Conservation (phyloP, 2,329 filamentous ascomycete genomes). For the Cryphonectria naterciae region DNA sequence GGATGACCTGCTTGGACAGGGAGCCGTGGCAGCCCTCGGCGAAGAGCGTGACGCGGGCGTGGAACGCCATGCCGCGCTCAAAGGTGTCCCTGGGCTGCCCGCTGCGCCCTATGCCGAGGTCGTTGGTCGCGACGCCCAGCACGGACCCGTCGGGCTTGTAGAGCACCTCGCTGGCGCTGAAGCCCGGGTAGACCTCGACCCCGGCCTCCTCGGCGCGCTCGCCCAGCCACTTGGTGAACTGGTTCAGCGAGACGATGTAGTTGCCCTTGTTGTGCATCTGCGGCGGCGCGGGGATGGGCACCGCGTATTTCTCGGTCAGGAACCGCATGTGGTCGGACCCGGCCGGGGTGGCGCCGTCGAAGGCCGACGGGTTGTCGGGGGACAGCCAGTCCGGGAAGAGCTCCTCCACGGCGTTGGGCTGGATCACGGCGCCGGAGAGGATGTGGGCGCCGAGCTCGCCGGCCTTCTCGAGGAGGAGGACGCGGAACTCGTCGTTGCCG, state of each 20-base stretch:
- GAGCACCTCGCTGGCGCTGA: conserved; percentile 90
- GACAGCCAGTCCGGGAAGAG: conserved; percentile 92
- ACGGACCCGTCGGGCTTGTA: conserved; percentile 88
- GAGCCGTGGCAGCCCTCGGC: conserved; percentile 96
- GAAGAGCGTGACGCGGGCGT: conserved; percentile 87
- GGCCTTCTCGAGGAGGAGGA: conserved; percentile 91
- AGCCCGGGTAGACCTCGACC: conserved; percentile 95
- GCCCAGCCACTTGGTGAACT: conserved; percentile 93
- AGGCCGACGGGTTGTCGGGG: conserved; percentile 84
- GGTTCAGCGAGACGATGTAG: conserved; percentile 94
- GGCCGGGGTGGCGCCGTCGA: conserved; percentile 85
- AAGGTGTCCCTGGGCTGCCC: conserved; percentile 89
- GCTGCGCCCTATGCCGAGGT: conserved; percentile 80
- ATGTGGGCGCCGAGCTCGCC: conserved; percentile 95
- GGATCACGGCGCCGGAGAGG: conserved; percentile 91
- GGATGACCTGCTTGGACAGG: conserved; percentile 90
- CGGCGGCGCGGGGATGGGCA: conserved; percentile 85
- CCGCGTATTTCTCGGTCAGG: conserved; percentile 77
- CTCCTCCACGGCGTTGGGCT: conserved; percentile 86
- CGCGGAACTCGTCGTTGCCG: conserved; percentile 93
- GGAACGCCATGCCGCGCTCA: conserved; percentile 98
- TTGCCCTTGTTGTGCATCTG: conserved; percentile 99
- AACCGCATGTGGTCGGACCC: conserved; percentile 89
- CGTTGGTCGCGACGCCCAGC: conserved; percentile 93
- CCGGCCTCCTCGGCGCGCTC: conserved; percentile 96